Evolutionary conservation across 768 basidiomycete genomes (phyloP).

Genomic region (Pisolithus marmoratus): DNA sequence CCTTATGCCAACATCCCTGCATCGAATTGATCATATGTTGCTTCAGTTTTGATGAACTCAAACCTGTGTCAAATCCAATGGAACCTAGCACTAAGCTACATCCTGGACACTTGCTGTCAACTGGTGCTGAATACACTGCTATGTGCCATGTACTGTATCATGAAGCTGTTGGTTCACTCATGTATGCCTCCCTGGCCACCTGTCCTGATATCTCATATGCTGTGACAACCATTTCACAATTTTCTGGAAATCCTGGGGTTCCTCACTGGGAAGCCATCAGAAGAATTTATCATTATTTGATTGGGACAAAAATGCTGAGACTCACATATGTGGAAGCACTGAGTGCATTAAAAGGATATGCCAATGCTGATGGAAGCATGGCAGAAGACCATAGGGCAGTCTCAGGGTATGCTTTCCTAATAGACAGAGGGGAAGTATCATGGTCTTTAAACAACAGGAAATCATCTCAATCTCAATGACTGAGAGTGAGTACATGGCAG

Average conservation of each 20-base stretch:
- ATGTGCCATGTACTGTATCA: too few species aligned
- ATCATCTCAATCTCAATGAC: slow-evolving; percentile 32
- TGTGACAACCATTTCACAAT: background rate
- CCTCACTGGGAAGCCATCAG: background rate
- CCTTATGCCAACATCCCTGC: slow-evolving; percentile 15
- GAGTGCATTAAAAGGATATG: background rate
- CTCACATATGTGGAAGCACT: background rate
- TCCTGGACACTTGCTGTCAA: too few species aligned
- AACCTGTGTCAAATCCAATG: too few species aligned
- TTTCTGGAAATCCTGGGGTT: background rate
- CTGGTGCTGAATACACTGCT: too few species aligned
- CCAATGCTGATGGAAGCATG: slow-evolving; percentile 7
- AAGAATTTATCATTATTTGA: too few species aligned
- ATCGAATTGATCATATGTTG: slow-evolving; percentile 22
- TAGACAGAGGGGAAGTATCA: slow-evolving; percentile 10
- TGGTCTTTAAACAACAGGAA: slow-evolving; percentile 34
- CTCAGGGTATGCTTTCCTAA: too few species aligned
- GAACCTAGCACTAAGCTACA: too few species aligned
- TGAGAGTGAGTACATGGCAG: slow-evolving; percentile 35
- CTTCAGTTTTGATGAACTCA: too few species aligned
- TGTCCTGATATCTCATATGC: too few species aligned
- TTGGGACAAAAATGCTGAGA: too few species aligned
- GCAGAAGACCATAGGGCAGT: background rate
- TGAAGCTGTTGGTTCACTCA: too few species aligned
- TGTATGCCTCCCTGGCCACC: too few species aligned